These are phyloP conservation scores for Camellia sinensis DNA, from an alignment of 148 eudicot species.

Conservation along the genomic window DNA sequence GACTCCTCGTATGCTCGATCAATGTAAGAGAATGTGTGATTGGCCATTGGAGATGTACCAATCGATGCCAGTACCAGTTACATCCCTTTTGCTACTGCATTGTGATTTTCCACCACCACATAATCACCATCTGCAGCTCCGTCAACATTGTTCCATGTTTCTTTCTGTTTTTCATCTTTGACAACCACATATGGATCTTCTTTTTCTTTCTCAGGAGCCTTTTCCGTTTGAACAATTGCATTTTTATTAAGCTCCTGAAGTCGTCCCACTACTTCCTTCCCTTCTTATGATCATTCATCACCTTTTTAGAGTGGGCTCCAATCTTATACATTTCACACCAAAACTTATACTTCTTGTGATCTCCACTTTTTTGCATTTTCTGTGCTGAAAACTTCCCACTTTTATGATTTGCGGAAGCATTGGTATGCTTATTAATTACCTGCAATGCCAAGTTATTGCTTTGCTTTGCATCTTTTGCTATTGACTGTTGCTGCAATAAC, in stretches of 20 bases:
- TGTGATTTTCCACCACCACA: neutral
- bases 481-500: neutral
- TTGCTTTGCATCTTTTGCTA: neutral
- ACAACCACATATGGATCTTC: neutral
- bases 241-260: neutral
- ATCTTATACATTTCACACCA: conserved; percentile 53
- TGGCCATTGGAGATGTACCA: neutral
- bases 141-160: neutral
- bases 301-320: conserved; percentile 34
- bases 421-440: neutral
- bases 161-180: neutral
- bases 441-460: neutral
- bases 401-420: conserved; percentile 2
- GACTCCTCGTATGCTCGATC: too few species aligned
- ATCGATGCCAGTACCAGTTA: neutral
- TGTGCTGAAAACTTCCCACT: neutral
- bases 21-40: too few species aligned
- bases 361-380: neutral
- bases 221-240: too few species aligned
- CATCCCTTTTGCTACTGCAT: neutral
- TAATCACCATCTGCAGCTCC: neutral
- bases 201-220: neutral
- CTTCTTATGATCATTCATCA: conserved; percentile 36
- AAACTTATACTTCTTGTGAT: conserved; percentile 21
- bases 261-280: conserved; percentile 43